Evolutionary conservation across 2,329 filamentous ascomycete genomes (phyloP).

Genomic region (Pseudofabraea citricarpa): DNA sequence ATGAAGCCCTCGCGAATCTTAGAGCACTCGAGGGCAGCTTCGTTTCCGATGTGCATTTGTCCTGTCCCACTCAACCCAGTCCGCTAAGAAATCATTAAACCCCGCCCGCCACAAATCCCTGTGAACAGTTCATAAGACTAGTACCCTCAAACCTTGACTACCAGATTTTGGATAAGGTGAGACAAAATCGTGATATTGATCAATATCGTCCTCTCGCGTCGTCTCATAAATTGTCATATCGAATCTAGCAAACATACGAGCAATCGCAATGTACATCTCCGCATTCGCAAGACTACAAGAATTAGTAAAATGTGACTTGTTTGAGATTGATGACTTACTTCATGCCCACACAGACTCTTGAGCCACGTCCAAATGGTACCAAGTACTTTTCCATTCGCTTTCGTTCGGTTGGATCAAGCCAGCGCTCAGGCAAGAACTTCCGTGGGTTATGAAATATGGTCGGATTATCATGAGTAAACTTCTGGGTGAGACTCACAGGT

Average conservation of each 20-base stretch:
- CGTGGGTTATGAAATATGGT: slow-evolving; percentile 11
- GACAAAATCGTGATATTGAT: slow-evolving; percentile 13
- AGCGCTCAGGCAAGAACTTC: slow-evolving; percentile 12
- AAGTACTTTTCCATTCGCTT: slow-evolving; percentile 12
- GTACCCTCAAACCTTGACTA: slow-evolving; percentile 5
- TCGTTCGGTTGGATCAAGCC: slow-evolving; percentile 7
- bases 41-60: too few relatives aligned
- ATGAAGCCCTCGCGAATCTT: too few relatives aligned
- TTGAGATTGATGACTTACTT: slow-evolving; percentile 5
- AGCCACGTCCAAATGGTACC: slow-evolving; percentile 8
- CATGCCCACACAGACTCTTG: slow-evolving; percentile 9
- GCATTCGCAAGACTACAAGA: slow-evolving; percentile 11
- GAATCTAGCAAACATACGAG: slow-evolving; percentile 7
- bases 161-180: slow-evolving; percentile 7
- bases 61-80: too few relatives aligned
- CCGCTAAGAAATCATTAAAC: too few relatives aligned
- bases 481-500: slow-evolving; percentile 12
- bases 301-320: not conserved
- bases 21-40: too few relatives aligned
- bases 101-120: too few relatives aligned
- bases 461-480: slow-evolving; percentile 11
- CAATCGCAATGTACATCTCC: slow-evolving; percentile 11
- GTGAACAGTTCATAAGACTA: too few relatives aligned
- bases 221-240: slow-evolving; percentile 10
- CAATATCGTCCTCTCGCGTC: slow-evolving; percentile 6